These are phyloP conservation scores for Eleusine indica DNA, from an alignment of 176 grass and related monocot species.

Conservation along the genomic window DNA sequence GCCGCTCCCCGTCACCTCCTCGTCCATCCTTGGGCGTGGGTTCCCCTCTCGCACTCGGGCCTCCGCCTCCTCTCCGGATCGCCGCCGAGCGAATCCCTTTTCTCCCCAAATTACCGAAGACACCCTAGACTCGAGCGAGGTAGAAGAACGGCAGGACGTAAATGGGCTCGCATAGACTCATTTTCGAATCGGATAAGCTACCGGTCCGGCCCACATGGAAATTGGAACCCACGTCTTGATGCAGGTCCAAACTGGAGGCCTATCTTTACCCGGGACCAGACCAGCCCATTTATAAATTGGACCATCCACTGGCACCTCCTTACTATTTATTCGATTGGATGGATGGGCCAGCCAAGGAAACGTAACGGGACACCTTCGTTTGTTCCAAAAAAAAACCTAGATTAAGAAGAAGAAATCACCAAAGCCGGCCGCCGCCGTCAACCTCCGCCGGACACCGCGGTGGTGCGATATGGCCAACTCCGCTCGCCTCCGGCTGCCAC, in stretches of 20 bases:
- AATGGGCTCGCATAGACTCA: too few species aligned
- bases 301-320: neutral
- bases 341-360: neutral
- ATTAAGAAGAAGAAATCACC: neutral
- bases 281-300: neutral
- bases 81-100: slow-evolving; percentile 11
- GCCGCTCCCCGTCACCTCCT: slow-evolving; percentile 60
- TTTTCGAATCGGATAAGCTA: too few species aligned
- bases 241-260: neutral
- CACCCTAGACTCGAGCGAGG: neutral
- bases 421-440: neutral
- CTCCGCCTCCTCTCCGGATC: neutral
- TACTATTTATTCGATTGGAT: neutral
- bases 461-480: slow-evolving; percentile 30
- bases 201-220: neutral
- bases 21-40: slow-evolving; percentile 53
- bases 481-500: slow-evolving; percentile 8
- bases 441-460: neutral
- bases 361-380: neutral
- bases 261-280: neutral
- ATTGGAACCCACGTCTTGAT: too few species aligned
- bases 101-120: neutral
- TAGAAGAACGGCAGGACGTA: too few species aligned
- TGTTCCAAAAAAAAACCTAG: neutral
- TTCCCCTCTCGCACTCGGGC: neutral